Conservation (phyloP, 345 rosid species). For the Murraya paniculata region DNA sequence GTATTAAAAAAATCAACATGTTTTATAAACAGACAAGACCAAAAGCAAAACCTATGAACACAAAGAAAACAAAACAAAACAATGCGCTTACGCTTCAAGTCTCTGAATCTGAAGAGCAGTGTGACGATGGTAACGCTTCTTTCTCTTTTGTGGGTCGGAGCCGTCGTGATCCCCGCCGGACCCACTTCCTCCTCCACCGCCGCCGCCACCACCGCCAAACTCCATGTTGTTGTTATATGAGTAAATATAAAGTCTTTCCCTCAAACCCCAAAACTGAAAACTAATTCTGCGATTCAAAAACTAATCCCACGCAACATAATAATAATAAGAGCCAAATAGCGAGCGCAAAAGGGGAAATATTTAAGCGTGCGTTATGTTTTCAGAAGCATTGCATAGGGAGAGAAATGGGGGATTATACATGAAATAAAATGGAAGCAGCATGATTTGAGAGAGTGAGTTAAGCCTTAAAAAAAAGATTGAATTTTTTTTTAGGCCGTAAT, state of each 20-base stretch:
- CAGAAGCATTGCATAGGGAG: conserved; percentile 7
- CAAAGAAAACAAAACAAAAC: background rate
- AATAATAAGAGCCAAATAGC: background rate
- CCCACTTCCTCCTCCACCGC: conserved; percentile 57
- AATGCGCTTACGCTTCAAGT: conserved; percentile 64
- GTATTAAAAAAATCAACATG: background rate
- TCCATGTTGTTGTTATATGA: conserved; percentile 34
- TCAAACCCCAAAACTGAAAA: background rate
- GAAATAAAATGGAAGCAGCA: conserved; percentile 28
- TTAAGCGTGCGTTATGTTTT: background rate
- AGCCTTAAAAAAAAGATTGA: conserved; percentile 16
- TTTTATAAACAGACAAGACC: background rate
- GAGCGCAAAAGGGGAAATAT: background rate
- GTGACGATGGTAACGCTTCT: conserved; percentile 95
- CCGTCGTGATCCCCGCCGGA: conserved; percentile 77
- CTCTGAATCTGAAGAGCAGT: conserved; percentile 96
- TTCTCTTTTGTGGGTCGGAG: conserved; percentile 62
- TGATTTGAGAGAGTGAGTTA: conserved; percentile 40
- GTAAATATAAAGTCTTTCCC: background rate
- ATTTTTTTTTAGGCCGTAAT: conserved; percentile 7
- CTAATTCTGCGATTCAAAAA: background rate
- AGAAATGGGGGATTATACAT: conserved; percentile 21
- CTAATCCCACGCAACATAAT: background rate
- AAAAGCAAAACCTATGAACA: background rate
- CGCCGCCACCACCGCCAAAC: conserved; percentile 58